Percentiles rank a stretch among this genome's conserved stretches.
Conservation (phyloP, 2,329 filamentous ascomycete genomes). For the Pseudonectria buxi region DNA sequence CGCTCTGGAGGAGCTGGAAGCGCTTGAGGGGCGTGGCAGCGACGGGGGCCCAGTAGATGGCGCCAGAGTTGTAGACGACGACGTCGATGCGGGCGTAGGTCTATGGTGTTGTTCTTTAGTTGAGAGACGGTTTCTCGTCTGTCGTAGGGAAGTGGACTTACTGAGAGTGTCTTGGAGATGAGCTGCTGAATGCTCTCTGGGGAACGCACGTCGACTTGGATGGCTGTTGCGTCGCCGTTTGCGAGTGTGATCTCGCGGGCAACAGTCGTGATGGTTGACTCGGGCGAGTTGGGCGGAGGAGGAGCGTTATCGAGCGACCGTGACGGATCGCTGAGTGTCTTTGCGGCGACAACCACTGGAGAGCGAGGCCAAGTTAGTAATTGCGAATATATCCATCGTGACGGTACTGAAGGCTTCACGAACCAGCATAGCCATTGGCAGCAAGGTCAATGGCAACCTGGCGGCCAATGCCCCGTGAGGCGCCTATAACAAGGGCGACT, state of each 20-base stretch:
- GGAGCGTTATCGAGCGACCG: conserved; percentile 52
- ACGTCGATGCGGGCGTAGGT: conserved; percentile 62
- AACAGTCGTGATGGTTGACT: conserved; percentile 76
- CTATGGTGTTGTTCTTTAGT: conserved; percentile 18
- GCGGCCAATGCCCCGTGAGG: conserved; percentile 72
- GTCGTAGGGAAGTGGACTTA: no score
- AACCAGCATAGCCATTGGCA: conserved; percentile 63
- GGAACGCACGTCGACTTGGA: conserved; percentile 64
- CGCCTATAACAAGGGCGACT: conserved; percentile 68
- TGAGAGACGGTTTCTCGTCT: not conserved
- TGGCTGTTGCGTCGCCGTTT: conserved; percentile 57
- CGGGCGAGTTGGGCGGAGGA: conserved; percentile 66
- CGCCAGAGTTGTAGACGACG: conserved; percentile 75
- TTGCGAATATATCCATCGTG: no score
- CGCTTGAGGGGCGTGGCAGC: conserved; percentile 65
- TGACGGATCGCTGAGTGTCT: conserved; percentile 60
- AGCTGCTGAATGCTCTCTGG: conserved; percentile 54
- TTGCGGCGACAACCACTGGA: conserved; percentile 66
- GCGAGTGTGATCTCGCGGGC: conserved; percentile 62
- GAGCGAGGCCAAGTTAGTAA: not conserved
- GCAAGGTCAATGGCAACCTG: conserved; percentile 75
- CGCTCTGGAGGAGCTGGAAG: conserved; percentile 71
- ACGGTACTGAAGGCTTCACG: conserved; percentile 2
- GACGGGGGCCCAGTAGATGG: conserved; percentile 77
- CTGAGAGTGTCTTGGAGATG: conserved; percentile 48